Percentiles rank a stretch among this genome's conserved stretches.
These are phyloP conservation scores for Giardia duodenalis DNA, from an alignment of 208 protist species.

Conservation along the genomic window DNA sequence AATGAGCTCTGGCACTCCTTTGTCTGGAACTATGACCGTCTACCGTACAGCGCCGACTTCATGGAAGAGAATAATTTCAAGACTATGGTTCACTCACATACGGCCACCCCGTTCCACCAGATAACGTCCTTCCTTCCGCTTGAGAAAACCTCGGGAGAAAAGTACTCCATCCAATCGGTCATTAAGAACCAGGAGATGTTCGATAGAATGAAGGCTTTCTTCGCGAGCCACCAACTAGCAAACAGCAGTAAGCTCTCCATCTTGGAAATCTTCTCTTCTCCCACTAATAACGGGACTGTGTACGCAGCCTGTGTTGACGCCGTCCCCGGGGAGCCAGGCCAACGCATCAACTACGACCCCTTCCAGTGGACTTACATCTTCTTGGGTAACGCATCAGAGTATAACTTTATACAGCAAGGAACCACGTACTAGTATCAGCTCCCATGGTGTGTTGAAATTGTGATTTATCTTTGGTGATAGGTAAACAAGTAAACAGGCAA, in stretches of 20 bases:
- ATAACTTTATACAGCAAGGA: background rate
- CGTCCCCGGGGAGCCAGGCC: background rate
- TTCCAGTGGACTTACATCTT: background rate
- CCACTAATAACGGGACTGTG: background rate
- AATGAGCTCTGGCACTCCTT: conserved; percentile 18
- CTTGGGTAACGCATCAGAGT: background rate
- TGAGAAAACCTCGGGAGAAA: background rate
- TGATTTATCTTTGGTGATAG: too few species aligned
- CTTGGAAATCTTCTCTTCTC: conserved; percentile 13
- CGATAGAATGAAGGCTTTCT: conserved; percentile 12
- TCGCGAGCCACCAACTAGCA: background rate
- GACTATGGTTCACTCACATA: conserved; percentile 23
- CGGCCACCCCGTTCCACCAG: conserved; percentile 17
- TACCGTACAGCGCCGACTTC: conserved; percentile 13
- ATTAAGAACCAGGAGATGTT: background rate
- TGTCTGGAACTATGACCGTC: conserved; percentile 16
- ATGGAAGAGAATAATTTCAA: conserved; percentile 10
- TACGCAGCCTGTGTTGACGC: background rate
- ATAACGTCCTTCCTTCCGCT: conserved; percentile 11
- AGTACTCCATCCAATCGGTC: conserved; percentile 12
- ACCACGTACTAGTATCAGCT: background rate
- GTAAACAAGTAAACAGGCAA: too few species aligned
- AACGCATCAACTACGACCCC: background rate
- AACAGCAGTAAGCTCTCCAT: background rate
- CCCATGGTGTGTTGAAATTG: too few species aligned